Base-by-base conservation (phyloP, 331 rosid species). In the Pyracantha coccinea region DNA sequence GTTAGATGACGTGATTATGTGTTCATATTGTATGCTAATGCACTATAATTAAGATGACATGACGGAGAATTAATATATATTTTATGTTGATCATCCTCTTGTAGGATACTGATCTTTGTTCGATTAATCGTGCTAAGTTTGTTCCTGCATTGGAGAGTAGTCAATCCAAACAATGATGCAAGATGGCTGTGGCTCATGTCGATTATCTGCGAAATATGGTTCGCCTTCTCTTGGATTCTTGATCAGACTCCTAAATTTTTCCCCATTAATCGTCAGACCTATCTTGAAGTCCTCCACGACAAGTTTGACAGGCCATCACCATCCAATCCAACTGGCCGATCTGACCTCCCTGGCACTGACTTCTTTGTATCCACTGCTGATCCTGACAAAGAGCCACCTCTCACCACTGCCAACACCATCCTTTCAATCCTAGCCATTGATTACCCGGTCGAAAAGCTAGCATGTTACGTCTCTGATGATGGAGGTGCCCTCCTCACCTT, bases 151-250 rank as follows among this genome's bases (percentile, higher is more conserved):
- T 91, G 98, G 98, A 88, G 98, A 85, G 38, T 89, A 38, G 16
- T 0, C 5, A 67, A 93, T 80, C 98, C 98, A 50, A 91, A 93
- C 58, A 74, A 76, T 33, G 93, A 93, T 23, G 98, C 98, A 35
- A 13, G 90, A 52, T 93, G 97, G 98, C 27, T 93, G 54, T 93
- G 98, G 98, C 47, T 88, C 0, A 91, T 89, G 97, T 93, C 98
- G 10, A 64, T 91, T 6, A 16, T 80, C 7, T 93, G 97, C 69
- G 98, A 93, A 83, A 25, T 87, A 69, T 93, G 98, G 98, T 93
- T 93, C 71, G 98, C 87, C 6, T 87, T 89, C 80, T 91, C 98
- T 13, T 91, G 98, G 98, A 31, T 93, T 69, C 91, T 93, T 0
- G 98, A 93, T 76, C 94, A 88, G 60, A 57, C 85, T 59, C 98